phyloP scores from a whole-genome alignment of 208 protist species.

The Leishmania lainsoni region DNA sequence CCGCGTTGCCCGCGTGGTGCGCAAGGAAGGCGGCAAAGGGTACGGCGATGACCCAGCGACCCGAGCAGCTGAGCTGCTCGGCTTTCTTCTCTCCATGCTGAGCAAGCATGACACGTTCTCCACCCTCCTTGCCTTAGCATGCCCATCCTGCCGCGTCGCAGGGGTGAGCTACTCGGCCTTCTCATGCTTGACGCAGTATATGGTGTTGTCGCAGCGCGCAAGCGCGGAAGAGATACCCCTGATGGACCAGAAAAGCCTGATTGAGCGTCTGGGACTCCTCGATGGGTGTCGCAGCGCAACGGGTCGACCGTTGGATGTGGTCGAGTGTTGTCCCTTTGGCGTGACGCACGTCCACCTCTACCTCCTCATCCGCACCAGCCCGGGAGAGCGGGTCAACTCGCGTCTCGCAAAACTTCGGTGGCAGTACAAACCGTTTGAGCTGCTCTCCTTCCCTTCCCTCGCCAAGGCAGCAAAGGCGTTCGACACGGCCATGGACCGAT shows the following conservation, averaged over 20 bases:
- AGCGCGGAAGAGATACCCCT: constrained; percentile 6
- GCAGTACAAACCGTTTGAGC: constrained; percentile 8
- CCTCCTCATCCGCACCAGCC: constrained; percentile 5
- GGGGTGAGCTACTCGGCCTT: constrained; percentile 7
- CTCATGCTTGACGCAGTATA: constrained; percentile 13
- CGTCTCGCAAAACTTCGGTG: constrained; percentile 1
- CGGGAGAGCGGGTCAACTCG: neutral
- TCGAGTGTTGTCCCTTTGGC: constrained; percentile 25
- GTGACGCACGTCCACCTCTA: constrained; percentile 24
- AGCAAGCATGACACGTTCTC: constrained; percentile 6
- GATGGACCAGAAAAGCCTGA: constrained; percentile 1
- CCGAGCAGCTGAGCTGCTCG: constrained; percentile 23
- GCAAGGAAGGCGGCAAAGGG: constrained; percentile 15
- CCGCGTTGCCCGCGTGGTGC: constrained; percentile 28
- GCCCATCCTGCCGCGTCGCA: constrained; percentile 36
- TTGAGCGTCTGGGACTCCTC: constrained; percentile 14
- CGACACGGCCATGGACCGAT: neutral
- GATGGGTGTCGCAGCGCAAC: constrained; percentile 8
- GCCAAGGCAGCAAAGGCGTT: constrained; percentile 9
- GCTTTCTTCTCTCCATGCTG: constrained; percentile 24
- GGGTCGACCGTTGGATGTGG: constrained; percentile 7
- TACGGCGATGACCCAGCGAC: constrained; percentile 16
- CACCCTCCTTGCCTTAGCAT: constrained; percentile 33
- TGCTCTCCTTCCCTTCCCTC: constrained; percentile 10
- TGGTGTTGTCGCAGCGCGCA: constrained; percentile 27